Evolutionary conservation across 2,329 filamentous ascomycete species (phyloP).

Genomic region (Coniochaeta pulveracea): DNA sequence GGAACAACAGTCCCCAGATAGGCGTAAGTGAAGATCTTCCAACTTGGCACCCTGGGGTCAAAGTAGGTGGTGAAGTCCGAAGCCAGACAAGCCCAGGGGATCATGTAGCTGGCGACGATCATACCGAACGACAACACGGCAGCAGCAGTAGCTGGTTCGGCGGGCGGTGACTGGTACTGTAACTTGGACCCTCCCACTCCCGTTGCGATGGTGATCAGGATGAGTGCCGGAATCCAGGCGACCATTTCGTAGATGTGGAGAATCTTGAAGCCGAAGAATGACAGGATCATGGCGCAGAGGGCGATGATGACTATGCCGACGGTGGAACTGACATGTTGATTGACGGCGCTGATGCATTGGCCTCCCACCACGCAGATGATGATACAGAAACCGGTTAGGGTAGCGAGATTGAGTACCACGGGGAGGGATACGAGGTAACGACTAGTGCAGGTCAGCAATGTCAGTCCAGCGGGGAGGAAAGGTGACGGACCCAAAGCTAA

Average conservation of each 20-base stretch:
- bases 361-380: slow-evolving; percentile 51
- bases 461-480: background rate
- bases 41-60: slow-evolving; percentile 32
- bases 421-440: slow-evolving; percentile 48
- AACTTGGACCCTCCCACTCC: slow-evolving; percentile 41
- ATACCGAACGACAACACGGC: slow-evolving; percentile 45
- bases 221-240: slow-evolving; percentile 42
- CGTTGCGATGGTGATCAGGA: slow-evolving; percentile 41
- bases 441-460: slow-evolving; percentile 14
- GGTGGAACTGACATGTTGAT: slow-evolving; percentile 34
- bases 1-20: slow-evolving; percentile 44
- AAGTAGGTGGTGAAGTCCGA: slow-evolving; percentile 53
- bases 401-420: slow-evolving; percentile 51
- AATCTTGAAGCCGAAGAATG: slow-evolving; percentile 48
- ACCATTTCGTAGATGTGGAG: slow-evolving; percentile 48
- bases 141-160: slow-evolving; percentile 28
- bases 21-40: slow-evolving; percentile 37
- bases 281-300: slow-evolving; percentile 44
- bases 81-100: slow-evolving; percentile 48
- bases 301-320: slow-evolving; percentile 52
- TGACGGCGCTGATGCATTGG: slow-evolving; percentile 43
- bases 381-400: slow-evolving; percentile 51
- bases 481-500: slow-evolving; percentile 41
- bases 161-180: slow-evolving; percentile 30
- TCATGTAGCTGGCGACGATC: slow-evolving; percentile 51